phyloP scores from a whole-genome alignment of 208 protist genomes.

The Leptomonas pyrrhocoris region DNA sequence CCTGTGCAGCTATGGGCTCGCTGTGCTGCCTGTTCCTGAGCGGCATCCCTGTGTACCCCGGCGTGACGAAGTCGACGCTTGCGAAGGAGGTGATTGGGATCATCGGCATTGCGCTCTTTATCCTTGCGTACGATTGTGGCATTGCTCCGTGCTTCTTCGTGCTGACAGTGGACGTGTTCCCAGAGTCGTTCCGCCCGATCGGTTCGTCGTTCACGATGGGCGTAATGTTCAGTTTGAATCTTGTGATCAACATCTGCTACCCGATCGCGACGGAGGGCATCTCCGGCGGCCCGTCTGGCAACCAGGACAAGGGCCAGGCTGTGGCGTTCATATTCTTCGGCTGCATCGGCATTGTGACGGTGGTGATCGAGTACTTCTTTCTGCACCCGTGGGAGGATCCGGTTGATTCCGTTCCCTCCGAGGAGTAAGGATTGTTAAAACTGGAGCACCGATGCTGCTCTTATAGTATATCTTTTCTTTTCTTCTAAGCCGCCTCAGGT shows the following conservation, averaged over 20 bases:
- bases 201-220: slow-evolving; percentile 52
- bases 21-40: slow-evolving; percentile 58
- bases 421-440: slow-evolving; percentile 16
- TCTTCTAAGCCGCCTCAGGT: no score
- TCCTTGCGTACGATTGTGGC: slow-evolving; percentile 58
- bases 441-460: not conserved
- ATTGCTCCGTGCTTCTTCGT: slow-evolving; percentile 65
- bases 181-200: slow-evolving; percentile 55
- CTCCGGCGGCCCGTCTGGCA: slow-evolving; percentile 62
- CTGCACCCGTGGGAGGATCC: slow-evolving; percentile 40
- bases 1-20: slow-evolving; percentile 35
- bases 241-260: slow-evolving; percentile 71
- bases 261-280: slow-evolving; percentile 65
- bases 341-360: slow-evolving; percentile 44
- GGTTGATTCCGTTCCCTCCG: no score
- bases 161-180: slow-evolving; percentile 66
- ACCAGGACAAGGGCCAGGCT: slow-evolving; percentile 68
- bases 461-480: no score
- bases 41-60: slow-evolving; percentile 60
- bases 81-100: slow-evolving; percentile 49
- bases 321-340: slow-evolving; percentile 74
- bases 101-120: slow-evolving; percentile 66
- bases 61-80: slow-evolving; percentile 32
- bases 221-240: slow-evolving; percentile 63
- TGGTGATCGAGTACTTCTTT: slow-evolving; percentile 60